phyloP scores from a whole-genome alignment of 2,329 filamentous ascomycete species.

The Fusarium domesticum region DNA sequence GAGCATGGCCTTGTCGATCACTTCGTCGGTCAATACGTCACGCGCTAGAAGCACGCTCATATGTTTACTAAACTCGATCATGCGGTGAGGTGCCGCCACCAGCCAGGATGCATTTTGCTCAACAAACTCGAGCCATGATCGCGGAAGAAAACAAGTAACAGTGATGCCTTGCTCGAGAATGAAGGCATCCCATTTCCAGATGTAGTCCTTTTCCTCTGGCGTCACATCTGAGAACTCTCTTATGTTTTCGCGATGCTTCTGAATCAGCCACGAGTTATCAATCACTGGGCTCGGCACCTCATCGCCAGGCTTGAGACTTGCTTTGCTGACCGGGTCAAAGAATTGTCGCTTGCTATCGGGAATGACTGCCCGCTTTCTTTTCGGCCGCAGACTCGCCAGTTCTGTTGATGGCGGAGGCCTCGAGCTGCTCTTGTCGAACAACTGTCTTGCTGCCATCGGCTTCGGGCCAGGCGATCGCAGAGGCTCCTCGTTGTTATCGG shows the following conservation, averaged over 20 bases:
- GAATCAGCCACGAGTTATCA: constrained; percentile 54
- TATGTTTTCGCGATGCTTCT: constrained; percentile 57
- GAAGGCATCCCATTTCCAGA: constrained; percentile 57
- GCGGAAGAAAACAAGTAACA: constrained; percentile 50
- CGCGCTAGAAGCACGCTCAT: constrained; percentile 49
- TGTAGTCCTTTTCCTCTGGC: constrained; percentile 54
- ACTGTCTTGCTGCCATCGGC: constrained; percentile 18
- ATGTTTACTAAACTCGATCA: constrained; percentile 56
- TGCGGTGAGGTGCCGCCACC: constrained; percentile 44
- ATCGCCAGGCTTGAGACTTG: constrained; percentile 47
- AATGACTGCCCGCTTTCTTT: constrained; percentile 38
- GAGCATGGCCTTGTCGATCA: constrained; percentile 41
- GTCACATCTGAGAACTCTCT: constrained; percentile 56
- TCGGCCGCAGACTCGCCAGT: constrained; percentile 7
- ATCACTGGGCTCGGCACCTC: constrained; percentile 43
- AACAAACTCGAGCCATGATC: constrained; percentile 52
- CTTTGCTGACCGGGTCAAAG: constrained; percentile 57
- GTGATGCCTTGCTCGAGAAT: constrained; percentile 51
- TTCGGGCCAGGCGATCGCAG: constrained; percentile 24
- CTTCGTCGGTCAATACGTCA: constrained; percentile 44
- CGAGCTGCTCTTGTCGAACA: constrained; percentile 23
- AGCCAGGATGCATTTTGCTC: constrained; percentile 52
- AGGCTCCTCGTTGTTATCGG: constrained; percentile 30
- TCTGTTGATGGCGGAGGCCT: constrained; percentile 12
- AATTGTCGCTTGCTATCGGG: constrained; percentile 51